phyloP scores from a whole-genome alignment of 345 rosid genomes.

The Kandelia obovata region DNA sequence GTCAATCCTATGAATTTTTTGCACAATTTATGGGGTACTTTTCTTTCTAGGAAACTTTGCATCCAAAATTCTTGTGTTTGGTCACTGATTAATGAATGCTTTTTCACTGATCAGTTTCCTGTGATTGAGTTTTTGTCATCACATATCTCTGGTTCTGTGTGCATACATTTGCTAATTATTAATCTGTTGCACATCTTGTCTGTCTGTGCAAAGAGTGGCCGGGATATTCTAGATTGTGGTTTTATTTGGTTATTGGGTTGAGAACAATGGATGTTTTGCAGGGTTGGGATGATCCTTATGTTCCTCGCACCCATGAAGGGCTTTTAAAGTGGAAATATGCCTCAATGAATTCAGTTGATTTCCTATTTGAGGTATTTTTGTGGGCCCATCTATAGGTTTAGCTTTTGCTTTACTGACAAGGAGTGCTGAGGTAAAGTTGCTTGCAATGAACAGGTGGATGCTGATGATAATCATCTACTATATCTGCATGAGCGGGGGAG shows the following conservation, averaged over 20 bases:
- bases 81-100: too few species aligned
- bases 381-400: not conserved
- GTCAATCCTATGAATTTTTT: too few species aligned
- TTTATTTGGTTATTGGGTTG: not conserved
- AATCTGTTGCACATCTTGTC: too few species aligned
- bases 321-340: slow-evolving; percentile 95
- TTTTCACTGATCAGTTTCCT: too few species aligned
- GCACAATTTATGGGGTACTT: too few species aligned
- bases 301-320: slow-evolving; percentile 89
- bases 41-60: too few species aligned
- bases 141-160: too few species aligned
- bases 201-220: too few species aligned
- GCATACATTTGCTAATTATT: too few species aligned
- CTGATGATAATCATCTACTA: slow-evolving; percentile 45
- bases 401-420: not conserved
- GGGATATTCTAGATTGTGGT: not conserved
- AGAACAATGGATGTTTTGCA: slow-evolving; percentile 15
- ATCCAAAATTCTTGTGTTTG: too few species aligned
- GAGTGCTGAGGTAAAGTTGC: slow-evolving; percentile 12
- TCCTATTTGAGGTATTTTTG: slow-evolving; percentile 63
- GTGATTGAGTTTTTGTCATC: too few species aligned
- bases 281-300: slow-evolving; percentile 98
- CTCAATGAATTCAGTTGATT: slow-evolving; percentile 86
- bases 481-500: slow-evolving; percentile 70
- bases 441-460: slow-evolving; percentile 37